These are phyloP conservation scores for Vigna reflexopilosa DNA, from an alignment of 306 rosid species.

Conservation along the genomic window DNA sequence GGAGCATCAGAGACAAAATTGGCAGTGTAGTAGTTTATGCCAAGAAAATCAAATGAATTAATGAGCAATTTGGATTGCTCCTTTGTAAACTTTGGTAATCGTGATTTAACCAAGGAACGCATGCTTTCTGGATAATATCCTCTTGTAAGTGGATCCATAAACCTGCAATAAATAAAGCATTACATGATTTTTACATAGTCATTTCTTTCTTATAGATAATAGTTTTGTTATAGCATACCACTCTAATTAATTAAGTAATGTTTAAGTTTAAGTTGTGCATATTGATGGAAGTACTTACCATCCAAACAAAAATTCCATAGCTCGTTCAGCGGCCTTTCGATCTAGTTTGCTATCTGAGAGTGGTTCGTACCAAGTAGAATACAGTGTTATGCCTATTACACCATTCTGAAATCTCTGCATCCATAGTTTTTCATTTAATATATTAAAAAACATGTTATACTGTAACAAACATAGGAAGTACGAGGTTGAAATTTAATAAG, in stretches of 20 bases:
- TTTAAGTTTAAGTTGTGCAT: too few species aligned
- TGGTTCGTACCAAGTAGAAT: constrained; percentile 54
- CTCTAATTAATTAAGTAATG: too few species aligned
- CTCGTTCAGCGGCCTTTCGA: constrained; percentile 47
- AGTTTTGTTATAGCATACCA: too few species aligned
- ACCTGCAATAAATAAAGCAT: constrained; percentile 46
- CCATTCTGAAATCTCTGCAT: constrained; percentile 59
- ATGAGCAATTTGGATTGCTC: constrained; percentile 42
- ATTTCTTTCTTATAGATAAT: too few species aligned
- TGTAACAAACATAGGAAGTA: background rate
- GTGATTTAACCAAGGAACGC: constrained; percentile 50
- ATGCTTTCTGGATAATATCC: constrained; percentile 73
- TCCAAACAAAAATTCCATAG: constrained; percentile 56
- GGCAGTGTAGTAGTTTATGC: constrained; percentile 59
- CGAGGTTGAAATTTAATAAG: too few species aligned
- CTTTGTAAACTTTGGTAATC: constrained; percentile 58
- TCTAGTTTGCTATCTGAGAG: constrained; percentile 35
- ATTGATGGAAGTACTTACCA: constrained; percentile 21
- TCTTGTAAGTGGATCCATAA: constrained; percentile 57
- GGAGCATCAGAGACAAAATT: constrained; percentile 47
- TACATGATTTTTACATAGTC: too few species aligned
- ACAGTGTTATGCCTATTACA: constrained; percentile 56
- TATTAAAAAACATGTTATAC: background rate
- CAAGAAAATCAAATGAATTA: constrained; percentile 70
- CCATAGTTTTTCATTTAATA: background rate